Base-by-base conservation (phyloP, 1,284 basidiomycete species). In the Boletus calvinii region DNA sequence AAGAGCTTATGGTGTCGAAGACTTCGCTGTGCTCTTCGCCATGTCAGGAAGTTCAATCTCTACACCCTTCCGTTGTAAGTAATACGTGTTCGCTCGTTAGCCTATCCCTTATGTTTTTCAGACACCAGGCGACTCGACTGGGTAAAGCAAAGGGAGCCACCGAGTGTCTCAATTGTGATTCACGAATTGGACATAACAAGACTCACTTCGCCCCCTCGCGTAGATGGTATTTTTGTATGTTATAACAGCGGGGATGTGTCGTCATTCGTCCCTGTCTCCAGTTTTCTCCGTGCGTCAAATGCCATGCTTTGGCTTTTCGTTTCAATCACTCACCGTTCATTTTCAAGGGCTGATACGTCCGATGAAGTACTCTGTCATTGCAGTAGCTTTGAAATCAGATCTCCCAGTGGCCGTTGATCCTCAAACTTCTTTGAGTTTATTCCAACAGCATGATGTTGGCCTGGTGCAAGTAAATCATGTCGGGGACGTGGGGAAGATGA, bases 361-460 rank as follows among this genome's bases (percentile, higher is more conserved):
- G 34, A 71, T 83, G 60, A 78, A 77, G 56, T 71, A 83, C 34
- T 79, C 87, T 6, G 71, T 77, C n/a, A 72, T 90, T 26, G 84
- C 85, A 18, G 72, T 92, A 15, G 86, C 86, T 22, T 88, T 90
- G 71, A 92, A 91, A 67, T 81, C 81, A 10, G 89, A 92, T 63
- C 68, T 85, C 29, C 73, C 75, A 17, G 74, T 72, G 35, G 72
- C 72, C 39, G 74, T 90, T n/a, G 74, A 84, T 56, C 81, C 84
- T 11, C 69, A 75, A 52, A 70, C 72, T 40, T 84, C 82, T 4
- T 62, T 74, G 24, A 69, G 70, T 24, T 65, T 80, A 37, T 70
- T 85, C 30, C 67, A 74, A 22, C 65, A 69, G 35, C 84, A 84
- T 61, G 83, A 87, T 59, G 78, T 81, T 7, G 86, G 88, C n/a